Evolutionary conservation across 441 rosid species (phyloP), one percentile per base, ranked within the genome.

Genomic region (Gossypium schwendimanii): DNA sequence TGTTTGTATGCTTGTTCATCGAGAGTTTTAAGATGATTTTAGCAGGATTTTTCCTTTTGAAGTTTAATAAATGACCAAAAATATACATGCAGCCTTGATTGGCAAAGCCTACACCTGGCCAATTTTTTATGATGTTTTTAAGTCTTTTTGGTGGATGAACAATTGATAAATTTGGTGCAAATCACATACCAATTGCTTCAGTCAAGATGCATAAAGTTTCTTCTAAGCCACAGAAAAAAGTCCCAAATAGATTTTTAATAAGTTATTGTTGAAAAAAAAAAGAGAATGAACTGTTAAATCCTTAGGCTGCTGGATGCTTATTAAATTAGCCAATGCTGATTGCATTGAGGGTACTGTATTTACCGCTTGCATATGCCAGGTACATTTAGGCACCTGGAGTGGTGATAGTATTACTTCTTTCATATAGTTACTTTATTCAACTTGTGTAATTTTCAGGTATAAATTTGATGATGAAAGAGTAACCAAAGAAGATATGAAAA

Each of bases 381-480:
- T 68, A 9, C 53, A 15, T 9, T 2, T 15, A 17, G 47, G 26
- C 17, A 24, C 49, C 61, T 53, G 20, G 57, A 52, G 52, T 63
- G 50, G 28, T 28, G 11, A 17, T 15, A 28, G 45, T 31, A 52
- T 28, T 28, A 52, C 47, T 50, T 17, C n/a, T 10, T 52, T 52
- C 21, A 52, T 28, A 17, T 52, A 0, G 11, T 31, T 31, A 31
- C 10, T 54, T 10, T 21, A 52, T 17, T 52, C 57, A 52, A 41
- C 12, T 69, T 59, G 54, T 68, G 36, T 57, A 55, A 12, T 68
- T 63, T 71, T 54, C 74, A 85, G 88, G 88, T 85, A 75, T 74
- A 85, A 85, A 78, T 85, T 82, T 72, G 86, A 85, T 72, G 88
- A 85, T 66, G 88, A 85, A 71, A 79, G 83, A 63, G 88, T 85